Evolutionary conservation across 306 rosid species (phyloP), one percentile per base, ranked within the genome.

Genomic region (Fragaria iinumae): DNA sequence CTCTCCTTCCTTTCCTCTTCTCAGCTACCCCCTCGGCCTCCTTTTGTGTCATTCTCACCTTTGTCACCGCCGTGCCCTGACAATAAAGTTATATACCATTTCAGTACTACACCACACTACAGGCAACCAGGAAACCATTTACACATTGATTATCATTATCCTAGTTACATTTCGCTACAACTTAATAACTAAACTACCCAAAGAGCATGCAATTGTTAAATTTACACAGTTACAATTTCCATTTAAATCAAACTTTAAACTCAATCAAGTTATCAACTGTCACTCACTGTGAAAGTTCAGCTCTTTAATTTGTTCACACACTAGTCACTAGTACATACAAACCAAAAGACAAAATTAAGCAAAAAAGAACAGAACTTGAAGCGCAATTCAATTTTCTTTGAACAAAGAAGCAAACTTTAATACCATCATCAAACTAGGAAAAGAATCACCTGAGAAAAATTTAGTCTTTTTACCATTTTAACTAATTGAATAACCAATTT

Each of bases 1-100:
- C 99, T 87, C 99, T 89, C 85, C 98, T 88, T 81, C 99, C 99
- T 80, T 81, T 92, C 80, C 89, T 88, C 87, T 89, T 96, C 89
- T 96, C 99, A 62, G 99, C 98, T 67, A 96, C 84, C 53, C 99
- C 99, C 49, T 96, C 96, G 29, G 91, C 93, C 85, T 85, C 93
- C 89, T 96, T 96, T 80, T 96, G 98, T 4, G 88, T 82, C 91
- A 91, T 91, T 87, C 89, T 96, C 53, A 92, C 97, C 84, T 96
- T 96, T 39, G 98, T 96, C 49, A 87, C 98, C 5, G 86, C 97
- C 4, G 99, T 92, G 67, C 99, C 99, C 99, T 96, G 79, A 69
- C 47, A 50, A 34, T 9, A 56, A 0, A 56, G 5, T 56, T 3
- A n/a, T 11, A 8, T 56, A 21, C 0, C 62, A 56, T 0, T 56